These are phyloP conservation scores for Knoxia roxburghii DNA, from an alignment of 257 asterid species.

Conservation along the genomic window DNA sequence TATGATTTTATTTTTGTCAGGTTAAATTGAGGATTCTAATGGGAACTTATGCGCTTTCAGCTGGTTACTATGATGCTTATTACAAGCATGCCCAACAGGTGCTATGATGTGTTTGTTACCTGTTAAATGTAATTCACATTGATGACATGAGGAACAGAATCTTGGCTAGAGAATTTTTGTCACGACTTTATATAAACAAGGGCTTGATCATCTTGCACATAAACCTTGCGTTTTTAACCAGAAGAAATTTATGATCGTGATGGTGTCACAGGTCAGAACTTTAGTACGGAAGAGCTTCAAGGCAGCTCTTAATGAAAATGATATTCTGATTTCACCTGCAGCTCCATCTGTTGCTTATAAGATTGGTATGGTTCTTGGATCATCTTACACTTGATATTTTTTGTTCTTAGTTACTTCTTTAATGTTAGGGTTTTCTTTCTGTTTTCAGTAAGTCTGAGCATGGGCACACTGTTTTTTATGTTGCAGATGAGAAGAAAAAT, in stretches of 20 bases:
- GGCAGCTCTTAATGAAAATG: slow-evolving; percentile 68
- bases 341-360: slow-evolving; percentile 90
- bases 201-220: background rate
- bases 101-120: background rate
- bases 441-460: slow-evolving; percentile 14
- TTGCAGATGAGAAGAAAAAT: slow-evolving; percentile 93
- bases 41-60: slow-evolving; percentile 99
- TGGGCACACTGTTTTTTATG: slow-evolving; percentile 16
- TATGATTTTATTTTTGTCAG: slow-evolving; percentile 28
- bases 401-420: background rate
- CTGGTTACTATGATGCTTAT: slow-evolving; percentile 97
- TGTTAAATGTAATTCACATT: background rate
- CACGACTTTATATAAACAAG: background rate
- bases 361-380: slow-evolving; percentile 45
- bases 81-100: slow-evolving; percentile 99
- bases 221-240: background rate
- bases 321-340: slow-evolving; percentile 92
- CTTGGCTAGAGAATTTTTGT: background rate
- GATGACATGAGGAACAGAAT: background rate
- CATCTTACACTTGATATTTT: slow-evolving; percentile 14
- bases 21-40: slow-evolving; percentile 91
- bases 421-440: background rate
- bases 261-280: slow-evolving; percentile 67
- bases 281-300: slow-evolving; percentile 68
- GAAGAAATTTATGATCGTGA: slow-evolving; percentile 17